phyloP scores from a whole-genome alignment of 805 yeast species.

The Maudiozyma saulgeensis region DNA sequence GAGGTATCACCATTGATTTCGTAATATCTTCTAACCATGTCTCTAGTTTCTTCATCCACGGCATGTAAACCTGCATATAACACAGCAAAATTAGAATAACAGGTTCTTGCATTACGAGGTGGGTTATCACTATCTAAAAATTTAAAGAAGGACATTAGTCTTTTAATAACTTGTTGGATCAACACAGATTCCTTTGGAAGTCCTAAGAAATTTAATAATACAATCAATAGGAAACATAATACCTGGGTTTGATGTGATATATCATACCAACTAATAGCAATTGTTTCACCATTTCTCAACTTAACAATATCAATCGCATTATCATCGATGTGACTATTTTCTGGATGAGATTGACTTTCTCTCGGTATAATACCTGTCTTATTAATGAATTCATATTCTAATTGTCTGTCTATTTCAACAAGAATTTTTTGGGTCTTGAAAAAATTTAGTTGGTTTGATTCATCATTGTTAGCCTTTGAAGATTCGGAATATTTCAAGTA shows the following conservation, averaged over 20 bases:
- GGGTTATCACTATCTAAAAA: conserved; percentile 28
- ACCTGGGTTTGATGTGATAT: conserved; percentile 32
- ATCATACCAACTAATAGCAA: conserved; percentile 32
- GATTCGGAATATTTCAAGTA: conserved; percentile 23
- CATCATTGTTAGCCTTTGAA: conserved; percentile 7
- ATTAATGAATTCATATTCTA: conserved; percentile 28
- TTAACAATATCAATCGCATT: conserved; percentile 29
- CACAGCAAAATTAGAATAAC: conserved; percentile 31
- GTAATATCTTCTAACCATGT: conserved; percentile 25
- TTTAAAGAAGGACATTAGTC: conserved; percentile 26
- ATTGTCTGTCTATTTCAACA: conserved; percentile 27
- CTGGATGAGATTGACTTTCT: conserved; percentile 27
- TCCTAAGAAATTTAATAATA: conserved; percentile 25
- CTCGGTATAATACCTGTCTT: conserved; percentile 29
- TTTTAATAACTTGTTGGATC: conserved; percentile 28
- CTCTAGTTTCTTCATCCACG: conserved; percentile 26
- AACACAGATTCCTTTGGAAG: conserved; percentile 26
- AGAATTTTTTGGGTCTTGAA: conserved; percentile 28
- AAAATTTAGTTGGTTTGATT: conserved; percentile 17
- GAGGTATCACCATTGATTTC: conserved; percentile 24
- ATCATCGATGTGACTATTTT: conserved; percentile 25
- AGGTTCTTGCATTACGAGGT: conserved; percentile 29
- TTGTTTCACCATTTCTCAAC: conserved; percentile 18
- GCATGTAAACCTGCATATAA: conserved; percentile 30
- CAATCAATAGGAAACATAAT: conserved; percentile 26